A percentile compares a stretch with the other conserved stretches of the same genome.
Conservation (phyloP, 2,329 filamentous ascomycete species). For the Rugonectria rugulosa region DNA sequence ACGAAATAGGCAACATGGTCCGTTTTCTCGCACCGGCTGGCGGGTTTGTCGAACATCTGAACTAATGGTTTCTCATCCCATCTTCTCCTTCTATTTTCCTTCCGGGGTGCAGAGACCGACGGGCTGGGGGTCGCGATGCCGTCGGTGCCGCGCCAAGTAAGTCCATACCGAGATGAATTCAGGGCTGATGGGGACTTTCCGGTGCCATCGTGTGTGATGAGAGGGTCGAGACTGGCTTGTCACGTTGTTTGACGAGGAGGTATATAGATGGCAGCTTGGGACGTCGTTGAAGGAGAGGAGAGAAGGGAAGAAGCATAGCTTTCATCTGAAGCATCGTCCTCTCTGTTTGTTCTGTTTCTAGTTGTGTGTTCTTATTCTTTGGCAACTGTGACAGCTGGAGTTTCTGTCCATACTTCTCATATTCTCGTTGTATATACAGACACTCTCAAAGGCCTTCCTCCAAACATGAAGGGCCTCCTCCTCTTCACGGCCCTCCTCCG, state of each 20-base stretch:
- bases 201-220: neutral
- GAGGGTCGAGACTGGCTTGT: neutral
- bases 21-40: constrained; percentile 1
- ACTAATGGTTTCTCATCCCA: neutral
- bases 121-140: no score
- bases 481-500: constrained; percentile 40
- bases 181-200: neutral
- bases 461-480: constrained; percentile 25
- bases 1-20: constrained; percentile 28
- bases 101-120: no score
- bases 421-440: no score
- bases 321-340: neutral
- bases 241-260: neutral
- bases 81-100: neutral
- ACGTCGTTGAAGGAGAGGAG: neutral
- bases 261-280: neutral
- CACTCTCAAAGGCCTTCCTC: no score
- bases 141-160: constrained; percentile 31
- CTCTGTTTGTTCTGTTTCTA: constrained; percentile 3
- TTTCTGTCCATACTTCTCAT: no score
- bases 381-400: neutral
- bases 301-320: neutral
- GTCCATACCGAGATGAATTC: constrained; percentile 8
- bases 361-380: neutral
- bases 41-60: neutral